These are phyloP conservation scores for Microcyclosporella mali DNA, from an alignment of 2,329 filamentous ascomycete species.

Conservation along the genomic window DNA sequence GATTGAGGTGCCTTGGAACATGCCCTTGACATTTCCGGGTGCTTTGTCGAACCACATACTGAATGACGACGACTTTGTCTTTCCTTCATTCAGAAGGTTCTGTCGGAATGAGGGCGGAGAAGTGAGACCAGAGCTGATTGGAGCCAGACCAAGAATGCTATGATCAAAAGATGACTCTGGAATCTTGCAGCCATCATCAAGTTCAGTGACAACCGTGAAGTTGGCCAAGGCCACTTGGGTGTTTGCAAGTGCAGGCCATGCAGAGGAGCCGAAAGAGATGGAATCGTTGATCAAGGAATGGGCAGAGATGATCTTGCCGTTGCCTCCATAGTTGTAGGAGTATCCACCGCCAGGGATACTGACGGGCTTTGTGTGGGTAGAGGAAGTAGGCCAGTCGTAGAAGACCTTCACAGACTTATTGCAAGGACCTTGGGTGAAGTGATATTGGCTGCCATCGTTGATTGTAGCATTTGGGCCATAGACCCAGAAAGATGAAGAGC, in stretches of 20 bases:
- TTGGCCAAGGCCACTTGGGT: background rate
- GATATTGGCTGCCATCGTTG: background rate
- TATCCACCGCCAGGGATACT: background rate
- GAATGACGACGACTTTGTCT: background rate
- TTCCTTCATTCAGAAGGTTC: background rate
- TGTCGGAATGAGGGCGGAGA: background rate
- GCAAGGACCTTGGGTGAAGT: background rate
- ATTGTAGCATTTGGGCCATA: background rate
- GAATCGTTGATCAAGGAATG: background rate
- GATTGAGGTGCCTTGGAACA: background rate
- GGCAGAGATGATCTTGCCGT: slow-evolving; percentile 1
- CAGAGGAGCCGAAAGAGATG: background rate
- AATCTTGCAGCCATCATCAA: background rate
- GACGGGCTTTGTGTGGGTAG: background rate
- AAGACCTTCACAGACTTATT: background rate
- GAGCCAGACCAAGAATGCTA: background rate
- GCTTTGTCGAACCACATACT: slow-evolving; percentile 1
- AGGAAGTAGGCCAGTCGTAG: background rate
- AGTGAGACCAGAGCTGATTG: background rate
- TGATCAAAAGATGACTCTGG: background rate
- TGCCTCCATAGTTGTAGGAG: background rate
- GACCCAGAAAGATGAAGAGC: slow-evolving; percentile 1
- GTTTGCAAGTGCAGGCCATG: background rate
- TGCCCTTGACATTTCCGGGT: background rate
- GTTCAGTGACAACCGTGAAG: background rate